These are phyloP conservation scores for Mantamonas sphyraenae DNA, from an alignment of 78 protist genomes.

Conservation along the genomic window DNA sequence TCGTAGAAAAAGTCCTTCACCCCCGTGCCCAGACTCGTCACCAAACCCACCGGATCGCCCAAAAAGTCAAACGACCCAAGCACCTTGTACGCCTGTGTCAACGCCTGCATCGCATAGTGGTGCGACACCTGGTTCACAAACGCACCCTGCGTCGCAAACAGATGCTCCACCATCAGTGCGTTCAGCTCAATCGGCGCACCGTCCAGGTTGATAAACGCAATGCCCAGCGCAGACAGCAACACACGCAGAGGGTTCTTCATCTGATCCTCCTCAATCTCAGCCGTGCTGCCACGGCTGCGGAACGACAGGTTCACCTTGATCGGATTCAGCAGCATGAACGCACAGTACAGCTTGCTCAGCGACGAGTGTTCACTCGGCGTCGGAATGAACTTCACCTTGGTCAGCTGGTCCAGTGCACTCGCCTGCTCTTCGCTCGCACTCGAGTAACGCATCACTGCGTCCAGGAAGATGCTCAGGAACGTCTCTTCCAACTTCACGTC, in stretches of 20 bases:
- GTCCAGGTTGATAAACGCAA: conserved; percentile 41
- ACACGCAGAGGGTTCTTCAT: conserved; percentile 38
- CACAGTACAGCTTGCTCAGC: too few species aligned
- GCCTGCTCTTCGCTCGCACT: too few species aligned
- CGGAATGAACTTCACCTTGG: too few species aligned
- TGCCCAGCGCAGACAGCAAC: conserved; percentile 39
- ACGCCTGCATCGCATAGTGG: conserved; percentile 9
- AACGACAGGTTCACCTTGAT: conserved; percentile 43
- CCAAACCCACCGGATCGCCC: conserved; percentile 75
- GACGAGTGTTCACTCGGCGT: too few species aligned
- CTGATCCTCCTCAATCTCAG: conserved; percentile 28
- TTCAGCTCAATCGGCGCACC: conserved; percentile 46
- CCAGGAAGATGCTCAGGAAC: too few species aligned
- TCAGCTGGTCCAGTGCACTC: too few species aligned
- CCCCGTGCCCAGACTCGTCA: conserved; percentile 60
- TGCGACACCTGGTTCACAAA: not conserved
- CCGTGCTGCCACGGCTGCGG: conserved; percentile 23
- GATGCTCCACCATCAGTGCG: conserved; percentile 56
- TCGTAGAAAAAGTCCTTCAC: conserved; percentile 72
- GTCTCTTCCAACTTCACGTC: too few species aligned
- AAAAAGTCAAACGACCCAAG: conserved; percentile 65
- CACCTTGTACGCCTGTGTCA: conserved; percentile 28
- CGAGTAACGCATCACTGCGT: too few species aligned
- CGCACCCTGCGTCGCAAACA: conserved; percentile 19
- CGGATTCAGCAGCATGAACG: conserved; percentile 41